A percentile compares a stretch with the other conserved stretches of the same genome.
Conservation (phyloP, 1,284 basidiomycete genomes). For the Pseudozyma pruni region DNA sequence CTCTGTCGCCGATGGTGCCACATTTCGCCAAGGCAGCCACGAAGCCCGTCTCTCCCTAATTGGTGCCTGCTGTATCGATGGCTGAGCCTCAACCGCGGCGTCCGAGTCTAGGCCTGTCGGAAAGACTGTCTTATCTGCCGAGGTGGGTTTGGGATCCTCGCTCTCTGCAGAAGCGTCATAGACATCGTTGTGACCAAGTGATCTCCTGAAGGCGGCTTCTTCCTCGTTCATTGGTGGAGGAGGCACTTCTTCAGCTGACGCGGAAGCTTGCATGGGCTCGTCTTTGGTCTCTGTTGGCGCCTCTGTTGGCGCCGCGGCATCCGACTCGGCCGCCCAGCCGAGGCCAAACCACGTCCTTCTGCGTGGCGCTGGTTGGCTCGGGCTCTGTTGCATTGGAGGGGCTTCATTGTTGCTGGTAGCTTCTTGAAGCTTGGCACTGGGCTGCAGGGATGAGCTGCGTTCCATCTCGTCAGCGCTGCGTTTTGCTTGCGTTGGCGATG, state of each 20-base stretch:
- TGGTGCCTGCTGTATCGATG: neutral
- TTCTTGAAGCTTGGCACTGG: constrained; percentile 4
- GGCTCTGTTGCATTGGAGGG: constrained; percentile 3
- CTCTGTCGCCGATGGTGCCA: neutral
- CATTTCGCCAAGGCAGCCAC: constrained; percentile 48
- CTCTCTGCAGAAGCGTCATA: constrained; percentile 1
- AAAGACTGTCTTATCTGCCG: neutral
- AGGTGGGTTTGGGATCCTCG: neutral
- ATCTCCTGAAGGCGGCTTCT: constrained; percentile 46
- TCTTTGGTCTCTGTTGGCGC: neutral
- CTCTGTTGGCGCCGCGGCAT: neutral
- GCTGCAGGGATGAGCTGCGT: constrained; percentile 13
- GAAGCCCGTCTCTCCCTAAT: constrained; percentile 21
- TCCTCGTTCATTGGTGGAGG: constrained; percentile 52
- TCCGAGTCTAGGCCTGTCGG: constrained; percentile 22
- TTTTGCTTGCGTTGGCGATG: constrained; percentile 17
- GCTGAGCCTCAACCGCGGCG: constrained; percentile 21
- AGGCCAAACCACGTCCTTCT: constrained; percentile 47
- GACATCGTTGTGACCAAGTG: constrained; percentile 26
- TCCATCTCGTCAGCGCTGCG: constrained; percentile 42
- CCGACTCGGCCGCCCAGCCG: constrained; percentile 11
- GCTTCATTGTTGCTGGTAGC: neutral
- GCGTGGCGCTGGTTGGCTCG: constrained; percentile 18
- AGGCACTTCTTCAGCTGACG: constrained; percentile 6
- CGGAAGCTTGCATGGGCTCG: constrained; percentile 1